phyloP scores from a whole-genome alignment of 2,329 filamentous ascomycete genomes.

The Reticulascus tulasneorum region DNA sequence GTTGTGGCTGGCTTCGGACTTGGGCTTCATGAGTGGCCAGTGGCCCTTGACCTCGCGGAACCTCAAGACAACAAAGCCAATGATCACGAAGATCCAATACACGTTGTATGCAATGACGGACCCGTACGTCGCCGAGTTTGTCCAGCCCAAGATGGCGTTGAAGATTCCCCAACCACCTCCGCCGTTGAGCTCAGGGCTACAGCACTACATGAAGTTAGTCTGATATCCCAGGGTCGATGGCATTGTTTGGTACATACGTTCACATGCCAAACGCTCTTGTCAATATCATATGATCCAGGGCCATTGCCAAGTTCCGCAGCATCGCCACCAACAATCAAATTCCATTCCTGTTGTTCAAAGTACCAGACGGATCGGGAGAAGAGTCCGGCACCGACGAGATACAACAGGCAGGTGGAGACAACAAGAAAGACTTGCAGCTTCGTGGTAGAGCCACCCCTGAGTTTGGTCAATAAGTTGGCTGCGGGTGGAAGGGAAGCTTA shows the following conservation, averaged over 20 bases:
- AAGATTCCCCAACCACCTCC: conserved; percentile 83
- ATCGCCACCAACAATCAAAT: conserved; percentile 57
- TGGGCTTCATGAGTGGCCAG: conserved; percentile 40
- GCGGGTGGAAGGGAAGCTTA: neutral
- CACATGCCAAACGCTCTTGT: conserved; percentile 75
- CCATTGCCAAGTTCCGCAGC: conserved; percentile 49
- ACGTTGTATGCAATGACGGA: conserved; percentile 84
- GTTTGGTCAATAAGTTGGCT: conserved; percentile 1
- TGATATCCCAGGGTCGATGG: neutral
- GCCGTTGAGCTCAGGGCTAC: conserved; percentile 67
- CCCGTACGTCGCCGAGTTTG: conserved; percentile 82
- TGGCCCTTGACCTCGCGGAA: conserved; percentile 59
- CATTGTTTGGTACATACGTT: conserved; percentile 60
- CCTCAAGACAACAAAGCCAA: conserved; percentile 59
- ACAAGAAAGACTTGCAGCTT: conserved; percentile 72
- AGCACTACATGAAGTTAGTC: conserved; percentile 55
- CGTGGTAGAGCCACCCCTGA: conserved; percentile 37
- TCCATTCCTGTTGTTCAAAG: conserved; percentile 69
- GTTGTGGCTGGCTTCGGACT: conserved; percentile 18
- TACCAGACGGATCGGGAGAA: conserved; percentile 75
- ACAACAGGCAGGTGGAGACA: conserved; percentile 75
- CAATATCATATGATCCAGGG: conserved; percentile 75
- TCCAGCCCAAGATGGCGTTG: conserved; percentile 82
- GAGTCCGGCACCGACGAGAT: conserved; percentile 77
- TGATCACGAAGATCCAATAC: conserved; percentile 75